phyloP scores from a whole-genome alignment of 148 eudicot genomes.

The Vaccinium corymbosum region DNA sequence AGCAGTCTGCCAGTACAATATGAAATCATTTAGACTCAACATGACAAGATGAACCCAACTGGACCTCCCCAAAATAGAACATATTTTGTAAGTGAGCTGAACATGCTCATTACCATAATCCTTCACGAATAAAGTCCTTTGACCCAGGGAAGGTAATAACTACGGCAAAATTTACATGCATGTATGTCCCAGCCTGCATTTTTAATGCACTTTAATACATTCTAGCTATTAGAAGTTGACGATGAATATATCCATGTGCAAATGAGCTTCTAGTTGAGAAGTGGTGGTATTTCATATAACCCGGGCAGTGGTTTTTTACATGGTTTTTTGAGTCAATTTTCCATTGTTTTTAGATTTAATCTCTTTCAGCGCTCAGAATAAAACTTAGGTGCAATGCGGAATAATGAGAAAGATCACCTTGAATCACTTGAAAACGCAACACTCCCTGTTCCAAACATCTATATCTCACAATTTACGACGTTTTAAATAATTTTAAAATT shows the following conservation, averaged over 20 bases:
- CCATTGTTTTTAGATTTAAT: neutral
- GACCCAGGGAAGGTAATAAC: neutral
- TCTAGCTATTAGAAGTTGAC: neutral
- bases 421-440: neutral
- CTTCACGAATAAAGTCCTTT: neutral
- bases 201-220: neutral
- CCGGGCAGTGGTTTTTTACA: neutral
- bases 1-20: conserved; percentile 55
- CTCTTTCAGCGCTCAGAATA: neutral
- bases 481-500: no score
- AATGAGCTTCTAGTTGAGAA: neutral
- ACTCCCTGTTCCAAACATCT: no score
- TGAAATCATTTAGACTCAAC: conserved; percentile 9
- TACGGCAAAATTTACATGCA: neutral
- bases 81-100: neutral
- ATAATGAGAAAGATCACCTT: neutral
- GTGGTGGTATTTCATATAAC: neutral
- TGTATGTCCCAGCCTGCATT: neutral
- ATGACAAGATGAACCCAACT: neutral
- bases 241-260: neutral
- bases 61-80: neutral
- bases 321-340: neutral
- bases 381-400: neutral
- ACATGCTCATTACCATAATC: conserved; percentile 2
- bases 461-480: no score